Evolutionary conservation across 2,329 filamentous ascomycete genomes (phyloP), one percentile per base, ranked within the genome.

Genomic region (Colletotrichum sp.): DNA sequence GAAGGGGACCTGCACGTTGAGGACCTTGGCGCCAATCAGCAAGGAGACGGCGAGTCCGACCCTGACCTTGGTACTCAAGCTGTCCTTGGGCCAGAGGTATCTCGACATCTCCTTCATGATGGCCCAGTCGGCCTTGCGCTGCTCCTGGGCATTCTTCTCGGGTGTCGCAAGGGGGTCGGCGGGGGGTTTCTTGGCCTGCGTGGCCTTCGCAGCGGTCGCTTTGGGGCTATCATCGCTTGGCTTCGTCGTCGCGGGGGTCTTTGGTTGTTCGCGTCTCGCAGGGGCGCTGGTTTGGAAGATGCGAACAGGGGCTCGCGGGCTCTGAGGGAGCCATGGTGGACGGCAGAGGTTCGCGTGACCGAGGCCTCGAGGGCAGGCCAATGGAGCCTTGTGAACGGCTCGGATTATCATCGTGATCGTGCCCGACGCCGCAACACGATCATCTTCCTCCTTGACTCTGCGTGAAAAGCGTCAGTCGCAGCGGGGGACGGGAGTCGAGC

Each of bases 41-140:
- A 99, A 86, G 9, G 90, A 92, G 5, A 99, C 90, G n/a, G 96
- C 96, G 64, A 98, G 86, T 13, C 94, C 92, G 39, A 99, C 97
- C 77, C 97, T 93, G 77, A 96, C 86, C 83, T 98, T 95, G 5
- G 96, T 98, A 71, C 93, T 93, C 81, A 94, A 84, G 82, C 94
- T 95, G 84, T 96, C 93, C 87, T 97, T 98, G 26, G 97, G 97
- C 97, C 97, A 99, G 26, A 99, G 88, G 84, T 99, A 99, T 77
- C 93, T 93, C 76, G 94, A 93, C 96, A 99, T 99, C 84, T 99
- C 96, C 86, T 94, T 98, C 89, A 99, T 97, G 79, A 99, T 99
- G 64, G 96, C 96, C 96, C 96, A 98, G 82, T 99, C 97, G 10
- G 96, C 96, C 86, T 96, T 98, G 80, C 97, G 92, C 89, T 99